phyloP scores from a whole-genome alignment of 768 basidiomycete species.

The Rhizopogon roseolus region DNA sequence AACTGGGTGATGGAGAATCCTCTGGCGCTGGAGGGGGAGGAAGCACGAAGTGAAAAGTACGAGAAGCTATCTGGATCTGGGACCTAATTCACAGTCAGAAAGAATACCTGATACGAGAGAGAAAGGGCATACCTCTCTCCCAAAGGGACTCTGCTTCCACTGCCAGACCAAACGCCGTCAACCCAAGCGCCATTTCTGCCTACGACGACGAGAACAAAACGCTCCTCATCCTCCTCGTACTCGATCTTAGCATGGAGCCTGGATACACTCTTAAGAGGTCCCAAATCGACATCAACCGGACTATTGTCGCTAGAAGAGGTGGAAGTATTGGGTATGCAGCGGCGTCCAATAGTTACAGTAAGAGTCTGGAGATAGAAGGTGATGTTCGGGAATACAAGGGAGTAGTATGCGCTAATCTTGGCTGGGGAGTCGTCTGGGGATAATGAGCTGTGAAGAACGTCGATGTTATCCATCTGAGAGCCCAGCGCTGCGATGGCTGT shows the following conservation, averaged over 20 bases:
- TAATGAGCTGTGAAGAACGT: background rate
- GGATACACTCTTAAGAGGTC: constrained; percentile 96
- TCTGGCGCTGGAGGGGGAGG: constrained; percentile 82
- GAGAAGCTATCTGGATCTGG: constrained; percentile 94
- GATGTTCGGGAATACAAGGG: constrained; percentile 89
- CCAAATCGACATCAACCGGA: constrained; percentile 86
- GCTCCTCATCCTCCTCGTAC: constrained; percentile 85
- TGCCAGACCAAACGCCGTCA: constrained; percentile 91
- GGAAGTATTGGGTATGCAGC: constrained; percentile 60
- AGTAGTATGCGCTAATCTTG: constrained; percentile 91
- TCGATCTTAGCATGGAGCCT: constrained; percentile 93
- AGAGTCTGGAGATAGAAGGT: constrained; percentile 97
- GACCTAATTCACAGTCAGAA: constrained; percentile 48
- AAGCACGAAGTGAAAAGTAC: constrained; percentile 94
- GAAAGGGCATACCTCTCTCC: constrained; percentile 62
- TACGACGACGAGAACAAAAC: constrained; percentile 84
- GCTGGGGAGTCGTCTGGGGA: constrained; percentile 37
- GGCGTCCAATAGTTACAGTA: constrained; percentile 88
- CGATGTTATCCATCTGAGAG: background rate
- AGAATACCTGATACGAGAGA: background rate
- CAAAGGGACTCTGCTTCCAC: constrained; percentile 82
- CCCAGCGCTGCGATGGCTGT: background rate
- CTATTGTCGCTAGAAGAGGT: constrained; percentile 46
- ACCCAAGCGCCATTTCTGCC: constrained; percentile 99
- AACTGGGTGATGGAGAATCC: constrained; percentile 78